These are phyloP conservation scores for Fusarium sp. DNA, from an alignment of 2,329 filamentous ascomycete species.

Conservation along the genomic window DNA sequence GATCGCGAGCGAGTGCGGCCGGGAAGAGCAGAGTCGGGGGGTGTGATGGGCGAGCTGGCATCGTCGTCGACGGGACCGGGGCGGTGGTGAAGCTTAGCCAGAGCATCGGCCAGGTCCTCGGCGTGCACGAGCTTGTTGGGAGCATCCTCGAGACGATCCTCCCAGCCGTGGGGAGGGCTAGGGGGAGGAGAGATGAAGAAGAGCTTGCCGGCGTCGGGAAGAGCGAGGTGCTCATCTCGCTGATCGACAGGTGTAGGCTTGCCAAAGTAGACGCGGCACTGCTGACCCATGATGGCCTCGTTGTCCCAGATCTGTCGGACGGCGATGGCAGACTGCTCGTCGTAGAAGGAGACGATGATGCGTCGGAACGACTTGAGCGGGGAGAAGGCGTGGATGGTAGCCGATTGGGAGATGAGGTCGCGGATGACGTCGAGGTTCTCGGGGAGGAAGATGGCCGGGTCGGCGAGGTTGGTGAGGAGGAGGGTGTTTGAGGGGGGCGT, in stretches of 20 bases:
- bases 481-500: conserved; percentile 85
- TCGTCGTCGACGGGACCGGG: conserved; percentile 54
- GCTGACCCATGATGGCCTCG: conserved; percentile 77
- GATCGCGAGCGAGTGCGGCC: conserved; percentile 65
- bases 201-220: conserved; percentile 76
- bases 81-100: conserved; percentile 70
- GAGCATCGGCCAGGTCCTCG: conserved; percentile 74
- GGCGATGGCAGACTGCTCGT: conserved; percentile 74
- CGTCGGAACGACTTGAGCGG: conserved; percentile 86
- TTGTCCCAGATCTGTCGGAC: conserved; percentile 81
- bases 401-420: conserved; percentile 75
- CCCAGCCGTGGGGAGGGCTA: conserved; percentile 76
- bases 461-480: conserved; percentile 83
- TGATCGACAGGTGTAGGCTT: conserved; percentile 68
- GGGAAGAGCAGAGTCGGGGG: conserved; percentile 44
- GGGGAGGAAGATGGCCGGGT: conserved; percentile 78
- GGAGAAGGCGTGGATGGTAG: conserved; percentile 80
- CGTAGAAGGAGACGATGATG: conserved; percentile 83
- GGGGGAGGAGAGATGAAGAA: conserved; percentile 80
- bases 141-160: conserved; percentile 74
- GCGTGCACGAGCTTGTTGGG: conserved; percentile 78
- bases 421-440: conserved; percentile 80
- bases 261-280: conserved; percentile 77
- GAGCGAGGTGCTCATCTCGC: conserved; percentile 69
- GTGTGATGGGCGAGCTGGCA: conserved; percentile 47